phyloP scores from a whole-genome alignment of 2,329 filamentous ascomycete genomes.

The Cercospora sesami region DNA sequence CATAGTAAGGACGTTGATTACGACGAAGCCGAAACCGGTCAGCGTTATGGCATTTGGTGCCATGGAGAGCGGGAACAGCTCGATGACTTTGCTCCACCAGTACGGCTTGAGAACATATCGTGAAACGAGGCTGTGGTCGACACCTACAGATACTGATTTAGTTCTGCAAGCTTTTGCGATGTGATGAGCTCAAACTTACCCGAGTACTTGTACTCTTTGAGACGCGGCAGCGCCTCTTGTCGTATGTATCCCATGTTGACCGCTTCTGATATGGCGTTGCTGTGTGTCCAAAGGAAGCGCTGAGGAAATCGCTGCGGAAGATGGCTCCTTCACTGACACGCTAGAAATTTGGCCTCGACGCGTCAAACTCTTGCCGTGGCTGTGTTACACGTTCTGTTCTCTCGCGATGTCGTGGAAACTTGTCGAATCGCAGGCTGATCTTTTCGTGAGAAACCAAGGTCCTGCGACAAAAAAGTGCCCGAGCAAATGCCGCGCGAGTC shows the following conservation, averaged over 20 bases:
- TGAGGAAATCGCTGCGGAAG: neutral
- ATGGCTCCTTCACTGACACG: neutral
- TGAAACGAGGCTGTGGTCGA: constrained; percentile 87
- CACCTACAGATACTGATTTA: constrained; percentile 46
- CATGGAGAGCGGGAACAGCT: constrained; percentile 94
- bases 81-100: constrained; percentile 91
- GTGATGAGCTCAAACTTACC: constrained; percentile 17
- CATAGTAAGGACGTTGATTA: constrained; percentile 85
- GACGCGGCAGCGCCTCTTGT: constrained; percentile 80
- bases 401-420: neutral
- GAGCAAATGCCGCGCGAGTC: constrained; percentile 3
- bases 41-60: constrained; percentile 78
- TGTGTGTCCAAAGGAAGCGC: neutral
- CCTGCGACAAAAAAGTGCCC: neutral
- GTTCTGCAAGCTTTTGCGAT: neutral
- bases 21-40: constrained; percentile 84
- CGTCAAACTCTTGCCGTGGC: neutral
- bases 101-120: constrained; percentile 97
- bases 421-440: neutral
- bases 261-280: neutral
- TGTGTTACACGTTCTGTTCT: neutral
- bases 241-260: constrained; percentile 86
- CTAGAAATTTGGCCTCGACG: neutral
- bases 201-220: constrained; percentile 90
- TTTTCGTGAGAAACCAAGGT: neutral